Evolutionary conservation across 2,329 filamentous ascomycete species (phyloP).

Genomic region (Teratosphaeria zuluensis): DNA sequence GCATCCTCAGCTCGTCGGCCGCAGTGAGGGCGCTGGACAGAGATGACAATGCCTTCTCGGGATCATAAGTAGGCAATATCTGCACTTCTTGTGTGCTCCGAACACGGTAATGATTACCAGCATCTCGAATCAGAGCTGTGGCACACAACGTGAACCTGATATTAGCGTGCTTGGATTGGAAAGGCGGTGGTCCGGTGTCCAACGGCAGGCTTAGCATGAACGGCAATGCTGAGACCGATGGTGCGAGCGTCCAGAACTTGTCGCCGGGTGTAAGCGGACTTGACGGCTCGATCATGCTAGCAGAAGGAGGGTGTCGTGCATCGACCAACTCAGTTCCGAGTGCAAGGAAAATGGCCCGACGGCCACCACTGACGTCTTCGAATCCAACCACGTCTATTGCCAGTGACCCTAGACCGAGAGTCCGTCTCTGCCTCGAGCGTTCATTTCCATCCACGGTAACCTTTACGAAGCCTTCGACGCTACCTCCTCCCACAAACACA

Average conservation of each 20-base stretch:
- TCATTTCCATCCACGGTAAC: slow-evolving; percentile 40
- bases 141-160: slow-evolving; percentile 43
- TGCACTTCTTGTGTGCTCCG: slow-evolving; percentile 41
- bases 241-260: slow-evolving; percentile 40
- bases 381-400: slow-evolving; percentile 44
- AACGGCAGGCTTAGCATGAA: slow-evolving; percentile 46
- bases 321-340: slow-evolving; percentile 44
- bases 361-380: slow-evolving; percentile 39
- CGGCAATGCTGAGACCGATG: slow-evolving; percentile 38
- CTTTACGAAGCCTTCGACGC: slow-evolving; percentile 42
- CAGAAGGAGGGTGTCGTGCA: slow-evolving; percentile 39
- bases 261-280: slow-evolving; percentile 28
- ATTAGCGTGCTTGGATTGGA: slow-evolving; percentile 41
- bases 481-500: slow-evolving; percentile 47
- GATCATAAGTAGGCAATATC: slow-evolving; percentile 46
- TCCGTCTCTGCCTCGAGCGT: slow-evolving; percentile 32
- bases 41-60: slow-evolving; percentile 46
- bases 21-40: slow-evolving; percentile 43
- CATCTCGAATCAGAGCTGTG: slow-evolving; percentile 39
- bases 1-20: slow-evolving; percentile 37
- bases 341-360: slow-evolving; percentile 41
- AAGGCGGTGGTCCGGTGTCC: slow-evolving; percentile 46
- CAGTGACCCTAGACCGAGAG: slow-evolving; percentile 39
- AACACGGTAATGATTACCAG: slow-evolving; percentile 40
- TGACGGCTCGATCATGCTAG: slow-evolving; percentile 39